Evolutionary conservation across 768 basidiomycete genomes (phyloP).

Genomic region (Leucosporidium creatinivorum): DNA sequence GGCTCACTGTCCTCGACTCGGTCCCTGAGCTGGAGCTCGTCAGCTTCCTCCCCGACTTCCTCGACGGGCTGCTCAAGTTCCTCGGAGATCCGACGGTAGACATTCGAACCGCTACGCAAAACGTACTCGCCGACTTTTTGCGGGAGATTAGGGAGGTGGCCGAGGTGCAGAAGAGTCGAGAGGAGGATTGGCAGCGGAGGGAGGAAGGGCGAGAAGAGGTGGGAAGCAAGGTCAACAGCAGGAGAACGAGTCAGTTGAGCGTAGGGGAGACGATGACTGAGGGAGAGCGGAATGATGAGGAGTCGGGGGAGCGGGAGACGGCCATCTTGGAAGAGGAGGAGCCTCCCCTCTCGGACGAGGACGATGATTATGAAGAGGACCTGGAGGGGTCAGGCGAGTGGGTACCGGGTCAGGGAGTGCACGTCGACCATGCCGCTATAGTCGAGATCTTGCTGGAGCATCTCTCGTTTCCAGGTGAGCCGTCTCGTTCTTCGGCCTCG

Average conservation of each 20-base stretch:
- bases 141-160: conserved; percentile 84
- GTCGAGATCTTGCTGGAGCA: conserved; percentile 88
- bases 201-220: conserved; percentile 9
- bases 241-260: conserved; percentile 1
- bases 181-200: conserved; percentile 9
- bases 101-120: conserved; percentile 79
- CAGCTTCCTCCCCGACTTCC: conserved; percentile 85
- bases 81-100: conserved; percentile 91
- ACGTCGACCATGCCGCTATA: conserved; percentile 81
- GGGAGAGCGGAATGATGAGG: conserved; percentile 48
- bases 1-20: conserved; percentile 92
- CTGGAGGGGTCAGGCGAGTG: conserved; percentile 52
- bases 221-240: neutral
- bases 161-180: conserved; percentile 14
- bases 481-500: neutral
- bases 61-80: conserved; percentile 93
- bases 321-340: conserved; percentile 25
- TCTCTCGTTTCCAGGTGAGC: conserved; percentile 66
- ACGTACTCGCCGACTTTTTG: conserved; percentile 74
- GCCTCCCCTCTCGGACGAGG: conserved; percentile 16
- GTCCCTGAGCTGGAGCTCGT: conserved; percentile 94
- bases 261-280: neutral
- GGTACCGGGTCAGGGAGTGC: conserved; percentile 89
- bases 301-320: conserved; percentile 22
- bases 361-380: conserved; percentile 40